Evolutionary conservation across 257 asterid genomes (phyloP).

Genomic region (Buddleja alternifolia): DNA sequence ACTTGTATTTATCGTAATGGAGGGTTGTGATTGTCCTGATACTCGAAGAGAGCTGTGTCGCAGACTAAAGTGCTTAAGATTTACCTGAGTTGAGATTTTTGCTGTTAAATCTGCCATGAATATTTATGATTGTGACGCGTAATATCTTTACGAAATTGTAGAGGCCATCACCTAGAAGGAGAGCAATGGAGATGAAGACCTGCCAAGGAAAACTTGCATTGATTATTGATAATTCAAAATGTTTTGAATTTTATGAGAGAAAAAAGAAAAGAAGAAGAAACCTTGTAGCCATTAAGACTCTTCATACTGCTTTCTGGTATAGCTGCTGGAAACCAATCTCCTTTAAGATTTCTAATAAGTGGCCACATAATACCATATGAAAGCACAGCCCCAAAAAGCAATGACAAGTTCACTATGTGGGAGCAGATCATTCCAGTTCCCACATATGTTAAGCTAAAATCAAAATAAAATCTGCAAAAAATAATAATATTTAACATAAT

Average conservation of each 20-base stretch:
- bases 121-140: conserved; percentile 45
- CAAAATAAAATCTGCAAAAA: conserved; percentile 74
- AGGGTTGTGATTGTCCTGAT: too few relatives aligned
- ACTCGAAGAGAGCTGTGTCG: too few relatives aligned
- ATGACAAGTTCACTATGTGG: conserved; percentile 77
- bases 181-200: conserved; percentile 85
- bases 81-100: conserved; percentile 49
- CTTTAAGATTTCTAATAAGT: conserved; percentile 56
- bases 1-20: too few relatives aligned
- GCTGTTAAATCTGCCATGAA: conserved; percentile 38
- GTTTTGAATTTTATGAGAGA: background rate
- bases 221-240: background rate
- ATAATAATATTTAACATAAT: background rate
- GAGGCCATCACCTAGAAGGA: conserved; percentile 87
- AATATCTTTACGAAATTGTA: conserved; percentile 71
- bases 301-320: conserved; percentile 77
- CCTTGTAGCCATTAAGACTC: conserved; percentile 90
- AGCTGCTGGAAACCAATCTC: conserved; percentile 76
- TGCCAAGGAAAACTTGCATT: conserved; percentile 28
- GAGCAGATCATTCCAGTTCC: conserved; percentile 98
- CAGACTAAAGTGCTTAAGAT: too few relatives aligned
- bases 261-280: conserved; percentile 20
- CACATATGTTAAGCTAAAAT: conserved; percentile 85
- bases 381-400: conserved; percentile 83
- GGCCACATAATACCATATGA: conserved; percentile 97